Conservation (phyloP, 768 basidiomycete genomes). For the Epithele typhae region DNA sequence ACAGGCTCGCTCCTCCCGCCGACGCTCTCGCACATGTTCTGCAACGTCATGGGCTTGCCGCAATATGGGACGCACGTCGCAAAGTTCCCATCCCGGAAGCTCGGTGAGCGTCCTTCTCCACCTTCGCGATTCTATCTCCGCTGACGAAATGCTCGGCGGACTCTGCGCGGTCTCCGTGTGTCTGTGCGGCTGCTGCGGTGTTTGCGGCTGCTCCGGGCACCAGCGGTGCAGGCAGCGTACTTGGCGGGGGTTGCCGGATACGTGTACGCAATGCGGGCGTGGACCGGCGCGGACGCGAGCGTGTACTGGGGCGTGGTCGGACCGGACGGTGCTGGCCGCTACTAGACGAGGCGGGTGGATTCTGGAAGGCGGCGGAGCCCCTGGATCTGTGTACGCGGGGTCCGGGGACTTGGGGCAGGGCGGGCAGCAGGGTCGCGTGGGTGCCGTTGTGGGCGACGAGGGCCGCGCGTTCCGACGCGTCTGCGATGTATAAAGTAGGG, state of each 20-base stretch:
- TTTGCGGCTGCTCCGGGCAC: neutral
- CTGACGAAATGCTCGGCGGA: too few relatives aligned
- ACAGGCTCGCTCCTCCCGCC: constrained; percentile 81
- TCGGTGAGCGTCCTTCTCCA: constrained; percentile 34
- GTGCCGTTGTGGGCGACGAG: too few relatives aligned
- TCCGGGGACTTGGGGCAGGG: too few relatives aligned
- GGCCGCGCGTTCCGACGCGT: too few relatives aligned
- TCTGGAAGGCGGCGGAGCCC: too few relatives aligned
- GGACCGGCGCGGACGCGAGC: constrained; percentile 39
- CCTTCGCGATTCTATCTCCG: too few relatives aligned
- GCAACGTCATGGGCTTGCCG: constrained; percentile 93
- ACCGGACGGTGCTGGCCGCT: neutral
- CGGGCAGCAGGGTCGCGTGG: too few relatives aligned
- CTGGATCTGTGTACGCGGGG: too few relatives aligned
- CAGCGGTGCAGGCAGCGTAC: constrained; percentile 57
- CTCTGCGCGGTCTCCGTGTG: too few relatives aligned
- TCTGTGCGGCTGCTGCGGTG: too few relatives aligned
- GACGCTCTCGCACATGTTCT: constrained; percentile 80
- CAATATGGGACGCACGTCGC: constrained; percentile 53
- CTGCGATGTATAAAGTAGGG: too few relatives aligned
- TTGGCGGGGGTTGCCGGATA: constrained; percentile 58
- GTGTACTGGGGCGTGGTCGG: constrained; percentile 45
- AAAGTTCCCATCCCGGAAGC: constrained; percentile 46
- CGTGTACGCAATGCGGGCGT: constrained; percentile 43
- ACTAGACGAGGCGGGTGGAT: too few relatives aligned